These are phyloP conservation scores for Fusarium fracticaudum DNA, from an alignment of 2,329 filamentous ascomycete species.

Conservation along the genomic window DNA sequence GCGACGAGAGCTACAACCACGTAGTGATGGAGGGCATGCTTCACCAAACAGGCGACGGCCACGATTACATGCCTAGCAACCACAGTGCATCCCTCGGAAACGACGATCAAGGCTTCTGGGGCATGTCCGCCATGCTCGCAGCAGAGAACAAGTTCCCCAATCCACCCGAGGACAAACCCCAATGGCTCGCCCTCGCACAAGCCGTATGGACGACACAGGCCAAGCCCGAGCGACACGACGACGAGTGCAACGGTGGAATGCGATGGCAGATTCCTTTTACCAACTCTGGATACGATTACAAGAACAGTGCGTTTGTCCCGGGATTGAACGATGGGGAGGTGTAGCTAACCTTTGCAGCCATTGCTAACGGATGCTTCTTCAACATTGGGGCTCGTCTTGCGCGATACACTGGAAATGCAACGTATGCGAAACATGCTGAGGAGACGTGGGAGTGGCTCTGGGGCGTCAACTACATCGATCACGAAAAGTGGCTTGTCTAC, in stretches of 20 bases:
- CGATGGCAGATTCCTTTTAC: slow-evolving; percentile 82
- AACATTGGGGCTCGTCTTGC: slow-evolving; percentile 75
- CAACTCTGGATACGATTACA: slow-evolving; percentile 82
- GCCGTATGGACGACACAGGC: slow-evolving; percentile 74
- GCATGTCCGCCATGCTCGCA: slow-evolving; percentile 72
- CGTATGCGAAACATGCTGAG: slow-evolving; percentile 70
- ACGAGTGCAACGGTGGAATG: slow-evolving; percentile 73
- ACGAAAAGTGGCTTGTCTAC: slow-evolving; percentile 68
- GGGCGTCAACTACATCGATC: slow-evolving; percentile 66
- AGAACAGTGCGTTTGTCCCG: slow-evolving; percentile 60
- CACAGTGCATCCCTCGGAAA: slow-evolving; percentile 70
- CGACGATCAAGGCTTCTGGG: slow-evolving; percentile 79
- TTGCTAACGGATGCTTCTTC: slow-evolving; percentile 72
- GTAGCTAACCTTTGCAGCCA: slow-evolving; percentile 49
- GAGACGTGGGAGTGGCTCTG: slow-evolving; percentile 71
- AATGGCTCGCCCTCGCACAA: slow-evolving; percentile 73
- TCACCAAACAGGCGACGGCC: slow-evolving; percentile 65
- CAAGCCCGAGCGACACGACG: slow-evolving; percentile 68
- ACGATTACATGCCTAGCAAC: slow-evolving; percentile 69
- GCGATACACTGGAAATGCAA: slow-evolving; percentile 72
- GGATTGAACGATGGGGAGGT: background rate
- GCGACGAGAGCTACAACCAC: slow-evolving; percentile 70
- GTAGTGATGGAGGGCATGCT: slow-evolving; percentile 65
- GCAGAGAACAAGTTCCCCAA: slow-evolving; percentile 72
- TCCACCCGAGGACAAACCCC: slow-evolving; percentile 61